Evolutionary conservation across 176 grass and related monocot genomes (phyloP).

Genomic region (Rhynchospora pubera): DNA sequence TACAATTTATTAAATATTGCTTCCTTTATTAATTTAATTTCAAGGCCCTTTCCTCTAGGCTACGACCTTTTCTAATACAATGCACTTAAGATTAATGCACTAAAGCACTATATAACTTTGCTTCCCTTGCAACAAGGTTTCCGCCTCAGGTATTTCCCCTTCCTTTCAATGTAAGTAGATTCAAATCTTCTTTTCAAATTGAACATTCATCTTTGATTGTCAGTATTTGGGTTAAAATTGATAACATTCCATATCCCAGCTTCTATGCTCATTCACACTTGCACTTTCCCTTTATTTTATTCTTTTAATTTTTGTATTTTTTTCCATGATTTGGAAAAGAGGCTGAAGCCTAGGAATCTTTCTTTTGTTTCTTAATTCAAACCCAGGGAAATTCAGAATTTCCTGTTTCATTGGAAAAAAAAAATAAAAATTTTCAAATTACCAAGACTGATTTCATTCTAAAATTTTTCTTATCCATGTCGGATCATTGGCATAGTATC

Average conservation of each 20-base stretch:
- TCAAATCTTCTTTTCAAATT: background rate
- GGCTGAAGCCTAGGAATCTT: background rate
- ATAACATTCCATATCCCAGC: background rate
- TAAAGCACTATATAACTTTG: conserved; percentile 5
- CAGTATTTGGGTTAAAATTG: background rate
- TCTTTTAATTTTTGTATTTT: background rate
- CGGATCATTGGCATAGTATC: background rate
- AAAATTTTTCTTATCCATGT: background rate
- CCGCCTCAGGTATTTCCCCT: background rate
- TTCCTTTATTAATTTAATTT: background rate
- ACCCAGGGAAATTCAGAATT: background rate
- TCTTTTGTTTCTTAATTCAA: background rate
- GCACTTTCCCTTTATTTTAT: background rate
- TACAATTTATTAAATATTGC: background rate
- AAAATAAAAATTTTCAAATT: background rate
- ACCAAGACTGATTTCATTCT: background rate
- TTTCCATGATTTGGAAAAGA: background rate
- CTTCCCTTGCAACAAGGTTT: background rate
- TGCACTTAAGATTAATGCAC: background rate
- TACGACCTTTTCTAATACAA: background rate
- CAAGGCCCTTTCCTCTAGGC: background rate
- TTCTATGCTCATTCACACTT: background rate
- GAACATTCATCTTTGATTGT: background rate
- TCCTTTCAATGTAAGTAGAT: background rate
- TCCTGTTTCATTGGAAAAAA: background rate